Base-by-base conservation (phyloP, 169 alveolate genomes). In the Eimeria maxima region DNA sequence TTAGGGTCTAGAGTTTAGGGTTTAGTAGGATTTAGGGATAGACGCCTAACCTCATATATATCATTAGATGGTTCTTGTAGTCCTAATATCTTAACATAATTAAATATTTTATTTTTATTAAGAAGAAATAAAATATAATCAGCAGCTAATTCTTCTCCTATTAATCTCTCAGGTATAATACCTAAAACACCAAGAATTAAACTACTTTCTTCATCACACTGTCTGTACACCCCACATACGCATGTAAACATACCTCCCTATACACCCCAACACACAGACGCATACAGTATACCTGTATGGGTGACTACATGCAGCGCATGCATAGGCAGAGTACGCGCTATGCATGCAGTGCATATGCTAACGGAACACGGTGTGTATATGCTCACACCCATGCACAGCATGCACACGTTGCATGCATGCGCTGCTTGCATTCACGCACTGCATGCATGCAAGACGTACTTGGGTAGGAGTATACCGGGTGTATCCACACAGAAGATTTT, bases 391-490 rank as follows among this genome's bases (percentile, higher is more conserved):
- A 16, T 67, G 38, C 76, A 67, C 29, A 0, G 76, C 76, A 13
- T 27, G 38, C 38, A 24, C 76, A 67, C 33, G 1, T 27, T 27
- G 76, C 60, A 53, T 53, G 60, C 60, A 53, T 53, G 60, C 60
- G n/a, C n/a, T n/a, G n/a, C n/a, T n/a, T n/a, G n/a, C n/a, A n/a
- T n/a, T n/a, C n/a, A n/a, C n/a, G n/a, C n/a, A n/a, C n/a, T 53
- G 60, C 38, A 33, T 53, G 60, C 60, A 53, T 2, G 60, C 60
- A 53, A 53, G 60, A 0, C 6, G 47, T 38, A 94, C 96, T 95
- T 97, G 5, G 99, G 99, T 38, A 95, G 84, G 73, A 97, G 96
- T 6, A 98, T 97, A 11, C 99, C 99, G 24, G 99, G 99, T 27
- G 99, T 92, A 87, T 98, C 99, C 74, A 97, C 84, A 91, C 98